These are phyloP conservation scores for Mortierella alpina DNA, from an alignment of 192 early-diverging fungal genomes.

Conservation along the genomic window DNA sequence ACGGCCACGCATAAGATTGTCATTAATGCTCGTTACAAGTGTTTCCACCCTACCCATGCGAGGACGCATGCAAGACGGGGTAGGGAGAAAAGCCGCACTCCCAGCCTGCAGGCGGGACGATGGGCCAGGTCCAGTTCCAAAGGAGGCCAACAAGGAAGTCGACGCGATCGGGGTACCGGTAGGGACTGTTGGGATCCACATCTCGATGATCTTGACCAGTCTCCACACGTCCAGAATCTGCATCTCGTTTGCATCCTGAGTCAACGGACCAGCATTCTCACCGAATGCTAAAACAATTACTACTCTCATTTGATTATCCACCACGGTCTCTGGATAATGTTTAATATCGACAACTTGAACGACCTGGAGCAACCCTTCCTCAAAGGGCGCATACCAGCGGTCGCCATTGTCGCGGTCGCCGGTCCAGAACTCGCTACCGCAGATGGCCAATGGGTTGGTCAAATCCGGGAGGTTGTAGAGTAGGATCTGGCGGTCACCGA, in stretches of 20 bases:
- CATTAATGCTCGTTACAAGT: constrained; percentile 3
- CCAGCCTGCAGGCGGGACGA: not conserved
- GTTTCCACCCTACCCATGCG: constrained; percentile 8
- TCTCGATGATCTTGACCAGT: constrained; percentile 24
- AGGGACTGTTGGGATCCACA: constrained; percentile 11
- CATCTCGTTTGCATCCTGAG: constrained; percentile 1
- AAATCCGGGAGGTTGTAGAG: constrained; percentile 32
- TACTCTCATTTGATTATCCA: constrained; percentile 19
- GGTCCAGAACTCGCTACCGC: constrained; percentile 20
- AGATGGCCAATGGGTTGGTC: constrained; percentile 23
- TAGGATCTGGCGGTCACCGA: constrained; percentile 8
- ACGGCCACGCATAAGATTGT: constrained; percentile 9
- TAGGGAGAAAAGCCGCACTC: not conserved
- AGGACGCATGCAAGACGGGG: not conserved
- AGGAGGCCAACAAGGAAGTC: not conserved
- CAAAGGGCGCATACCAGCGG: not conserved
- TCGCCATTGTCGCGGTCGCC: not conserved
- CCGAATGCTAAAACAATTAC: constrained; percentile 38
- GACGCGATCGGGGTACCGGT: not conserved
- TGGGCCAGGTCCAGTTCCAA: not conserved
- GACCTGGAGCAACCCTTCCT: not conserved
- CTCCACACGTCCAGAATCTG: constrained; percentile 29
- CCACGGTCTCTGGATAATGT: constrained; percentile 17
- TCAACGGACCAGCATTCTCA: constrained; percentile 10
- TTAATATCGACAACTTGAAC: constrained; percentile 29